Evolutionary conservation across 2,329 filamentous ascomycete genomes (phyloP).

Genomic region (Aspergillus uvarum): DNA sequence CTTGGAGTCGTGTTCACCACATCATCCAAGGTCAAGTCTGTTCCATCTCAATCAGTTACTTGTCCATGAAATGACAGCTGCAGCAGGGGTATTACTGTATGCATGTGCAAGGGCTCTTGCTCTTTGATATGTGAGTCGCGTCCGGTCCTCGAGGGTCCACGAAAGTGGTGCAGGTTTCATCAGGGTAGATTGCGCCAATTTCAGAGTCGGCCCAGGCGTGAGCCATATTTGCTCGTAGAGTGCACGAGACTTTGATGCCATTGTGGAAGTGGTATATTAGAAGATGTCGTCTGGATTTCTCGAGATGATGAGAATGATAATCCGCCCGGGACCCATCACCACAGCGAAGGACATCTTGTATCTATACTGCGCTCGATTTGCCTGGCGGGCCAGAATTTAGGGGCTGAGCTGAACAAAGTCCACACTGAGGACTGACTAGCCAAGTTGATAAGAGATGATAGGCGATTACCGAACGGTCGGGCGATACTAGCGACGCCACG

Average conservation of each 20-base stretch:
- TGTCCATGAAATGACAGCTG: background rate
- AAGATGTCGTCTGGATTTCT: too few relatives aligned
- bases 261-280: background rate
- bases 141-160: conserved; percentile 1
- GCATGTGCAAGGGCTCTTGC: conserved; percentile 3
- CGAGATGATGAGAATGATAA: too few relatives aligned
- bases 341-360: too few relatives aligned
- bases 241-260: background rate
- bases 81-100: background rate
- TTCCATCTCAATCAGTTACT: conserved; percentile 8
- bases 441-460: too few relatives aligned
- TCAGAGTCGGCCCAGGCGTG: background rate
- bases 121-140: conserved; percentile 3
- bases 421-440: too few relatives aligned
- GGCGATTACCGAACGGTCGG: too few relatives aligned
- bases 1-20: conserved; percentile 16
- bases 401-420: too few relatives aligned
- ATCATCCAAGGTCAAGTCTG: conserved; percentile 1
- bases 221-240: conserved; percentile 5
- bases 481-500: too few relatives aligned
- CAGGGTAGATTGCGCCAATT: conserved; percentile 3
- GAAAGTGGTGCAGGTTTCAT: background rate
- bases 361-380: too few relatives aligned
- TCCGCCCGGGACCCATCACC: too few relatives aligned
- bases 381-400: too few relatives aligned